These are phyloP conservation scores for Austropuccinia psidii DNA, from an alignment of 1,284 basidiomycete species.

Conservation along the genomic window DNA sequence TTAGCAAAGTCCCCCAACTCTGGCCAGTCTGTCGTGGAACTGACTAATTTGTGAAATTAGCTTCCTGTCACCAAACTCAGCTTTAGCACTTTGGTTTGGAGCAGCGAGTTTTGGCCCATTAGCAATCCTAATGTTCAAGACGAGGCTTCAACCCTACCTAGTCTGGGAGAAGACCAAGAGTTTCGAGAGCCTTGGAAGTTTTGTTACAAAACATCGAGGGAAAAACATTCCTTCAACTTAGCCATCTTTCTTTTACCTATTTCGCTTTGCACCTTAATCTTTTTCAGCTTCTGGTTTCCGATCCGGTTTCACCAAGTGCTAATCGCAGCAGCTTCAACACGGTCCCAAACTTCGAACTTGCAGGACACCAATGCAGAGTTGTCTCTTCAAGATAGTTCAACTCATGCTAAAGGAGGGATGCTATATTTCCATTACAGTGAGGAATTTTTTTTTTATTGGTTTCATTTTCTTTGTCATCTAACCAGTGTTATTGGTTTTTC, in stretches of 20 bases:
- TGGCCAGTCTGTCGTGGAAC: too few relatives aligned
- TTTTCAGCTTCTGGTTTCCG: constrained; percentile 67
- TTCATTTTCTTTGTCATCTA: too few relatives aligned
- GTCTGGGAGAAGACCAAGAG: constrained; percentile 56
- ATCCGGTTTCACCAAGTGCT: constrained; percentile 58
- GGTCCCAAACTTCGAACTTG: constrained; percentile 64
- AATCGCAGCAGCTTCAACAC: constrained; percentile 56
- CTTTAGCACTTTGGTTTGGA: constrained; percentile 44
- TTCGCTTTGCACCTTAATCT: constrained; percentile 54
- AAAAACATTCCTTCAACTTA: constrained; percentile 62
- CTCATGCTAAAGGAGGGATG: neutral
- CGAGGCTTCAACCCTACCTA: constrained; percentile 52
- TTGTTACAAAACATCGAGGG: constrained; percentile 66
- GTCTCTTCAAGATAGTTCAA: too few relatives aligned
- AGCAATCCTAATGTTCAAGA: constrained; percentile 60
- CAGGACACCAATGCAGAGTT: too few relatives aligned
- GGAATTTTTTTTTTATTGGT: neutral
- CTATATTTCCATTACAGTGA: neutral
- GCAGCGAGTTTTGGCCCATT: constrained; percentile 44
- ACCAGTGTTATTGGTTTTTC: too few relatives aligned
- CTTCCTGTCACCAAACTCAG: constrained; percentile 45
- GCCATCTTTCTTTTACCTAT: constrained; percentile 60
- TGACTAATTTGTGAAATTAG: too few relatives aligned
- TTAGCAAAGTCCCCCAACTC: too few relatives aligned
- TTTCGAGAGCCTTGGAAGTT: constrained; percentile 63